Evolutionary conservation across 2,329 filamentous ascomycete species (phyloP), one percentile per base, ranked within the genome.

Genomic region (Verticillium nubilum): DNA sequence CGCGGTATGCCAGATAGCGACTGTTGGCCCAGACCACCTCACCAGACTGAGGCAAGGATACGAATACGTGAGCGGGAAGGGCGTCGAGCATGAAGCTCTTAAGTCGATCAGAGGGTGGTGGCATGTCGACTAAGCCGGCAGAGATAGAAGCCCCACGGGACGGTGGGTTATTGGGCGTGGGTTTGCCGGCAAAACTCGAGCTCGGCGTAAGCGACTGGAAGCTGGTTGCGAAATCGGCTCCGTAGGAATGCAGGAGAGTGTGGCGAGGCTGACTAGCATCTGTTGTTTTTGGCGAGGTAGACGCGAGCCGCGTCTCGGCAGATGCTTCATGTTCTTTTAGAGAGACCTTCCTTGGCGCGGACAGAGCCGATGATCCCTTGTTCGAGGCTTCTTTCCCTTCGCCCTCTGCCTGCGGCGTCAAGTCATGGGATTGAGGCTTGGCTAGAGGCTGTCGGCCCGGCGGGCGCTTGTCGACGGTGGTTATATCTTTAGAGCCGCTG

Each of bases 21-120:
- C 92, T 92, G 72, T 98, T 99, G 7, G 96, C 95, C 94, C 94
- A 99, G 5, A 96, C 92, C 25, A 97, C 88, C 63, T 92, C 90
- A 10, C 94, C 94, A 1, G 89, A 93, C 52, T 88, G 87, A 0
- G 94, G 93, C 58, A 93, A 83, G 3, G 95, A 93, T 13, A 97
- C 92, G 65, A 98, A 98, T 0, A 98, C 90, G 67, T 99, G 94
- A 5, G 95, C 89, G 0, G 94, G 94, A 15, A 98, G 79, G 0
- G 92, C 92, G 71, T 99, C 95, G 7, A 98, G 85, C 72, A 99
- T 97, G 12, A 92, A 86, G 2, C 90, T 85, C 65, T 94, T 86
- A 1, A 96, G 76, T 25, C 86, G 84, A 69, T 94, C 90, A 0
- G 91, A 93, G 10, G 91, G 91, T 0, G 90, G 90, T 5, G 88